These are phyloP conservation scores for Penicillium mononematosum DNA, from an alignment of 495 filamentous ascomycete genomes.

Conservation along the genomic window DNA sequence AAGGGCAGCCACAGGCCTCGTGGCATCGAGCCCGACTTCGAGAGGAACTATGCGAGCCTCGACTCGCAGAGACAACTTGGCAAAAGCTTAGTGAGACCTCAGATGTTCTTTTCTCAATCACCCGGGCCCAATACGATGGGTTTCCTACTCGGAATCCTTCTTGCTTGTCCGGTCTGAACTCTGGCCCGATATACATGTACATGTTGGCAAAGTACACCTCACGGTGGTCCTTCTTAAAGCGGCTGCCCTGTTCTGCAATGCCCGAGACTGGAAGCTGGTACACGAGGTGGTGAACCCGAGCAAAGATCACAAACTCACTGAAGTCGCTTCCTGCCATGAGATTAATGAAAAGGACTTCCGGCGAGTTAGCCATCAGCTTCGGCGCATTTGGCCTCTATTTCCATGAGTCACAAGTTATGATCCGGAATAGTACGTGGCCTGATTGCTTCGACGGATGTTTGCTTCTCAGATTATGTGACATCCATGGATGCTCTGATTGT, in stretches of 20 bases:
- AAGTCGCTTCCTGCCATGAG: constrained; percentile 47
- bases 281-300: constrained; percentile 52
- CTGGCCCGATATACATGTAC: constrained; percentile 42
- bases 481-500: neutral
- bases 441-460: neutral
- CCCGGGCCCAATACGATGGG: constrained; percentile 44
- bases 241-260: constrained; percentile 40
- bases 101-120: constrained; percentile 52
- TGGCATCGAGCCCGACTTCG: constrained; percentile 48
- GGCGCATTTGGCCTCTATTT: constrained; percentile 46
- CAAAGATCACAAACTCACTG: constrained; percentile 46
- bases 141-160: constrained; percentile 36
- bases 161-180: constrained; percentile 24
- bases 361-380: constrained; percentile 32
- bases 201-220: constrained; percentile 53
- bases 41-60: constrained; percentile 47
- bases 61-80: constrained; percentile 31
- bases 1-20: constrained; percentile 38
- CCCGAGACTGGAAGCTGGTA: constrained; percentile 30
- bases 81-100: constrained; percentile 51
- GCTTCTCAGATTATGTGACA: neutral
- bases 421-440: neutral
- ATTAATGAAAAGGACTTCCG: constrained; percentile 42
- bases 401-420: constrained; percentile 14
- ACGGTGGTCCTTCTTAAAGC: constrained; percentile 48